Evolutionary conservation across 202 grass and related monocot genomes (phyloP).

Genomic region (Schoenoplectus tabernaemontani): DNA sequence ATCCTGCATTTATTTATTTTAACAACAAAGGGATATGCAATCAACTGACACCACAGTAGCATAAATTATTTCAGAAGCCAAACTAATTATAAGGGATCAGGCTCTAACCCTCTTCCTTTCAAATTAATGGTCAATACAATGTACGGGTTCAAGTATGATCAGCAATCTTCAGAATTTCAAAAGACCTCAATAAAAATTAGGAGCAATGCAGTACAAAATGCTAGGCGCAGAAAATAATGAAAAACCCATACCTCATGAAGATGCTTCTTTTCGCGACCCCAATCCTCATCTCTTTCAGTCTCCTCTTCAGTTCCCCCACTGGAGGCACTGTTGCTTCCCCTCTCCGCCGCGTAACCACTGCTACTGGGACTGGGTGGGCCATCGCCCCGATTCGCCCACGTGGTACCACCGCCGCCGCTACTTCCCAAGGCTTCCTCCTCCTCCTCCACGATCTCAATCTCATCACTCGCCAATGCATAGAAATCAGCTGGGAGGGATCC

Average conservation of each 20-base stretch:
- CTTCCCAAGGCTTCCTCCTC: conserved; percentile 42
- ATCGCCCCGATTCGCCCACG: conserved; percentile 35
- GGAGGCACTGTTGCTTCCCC: conserved; percentile 60
- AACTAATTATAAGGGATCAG: background rate
- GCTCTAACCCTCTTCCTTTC: background rate
- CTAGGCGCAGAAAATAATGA: too few relatives aligned
- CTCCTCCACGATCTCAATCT: conserved; percentile 49
- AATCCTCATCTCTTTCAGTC: conserved; percentile 23
- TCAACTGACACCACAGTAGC: background rate
- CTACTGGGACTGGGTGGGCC: conserved; percentile 65
- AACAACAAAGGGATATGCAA: background rate
- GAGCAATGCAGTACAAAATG: background rate
- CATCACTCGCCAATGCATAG: conserved; percentile 13
- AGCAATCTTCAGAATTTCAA: too few relatives aligned
- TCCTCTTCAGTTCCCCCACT: conserved; percentile 51
- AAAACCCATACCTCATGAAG: conserved; percentile 47
- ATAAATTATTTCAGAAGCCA: background rate
- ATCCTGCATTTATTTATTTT: conserved; percentile 45
- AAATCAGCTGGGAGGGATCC: conserved; percentile 55
- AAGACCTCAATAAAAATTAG: background rate
- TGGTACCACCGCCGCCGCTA: conserved; percentile 21
- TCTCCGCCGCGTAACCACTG: conserved; percentile 79
- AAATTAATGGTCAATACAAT: background rate
- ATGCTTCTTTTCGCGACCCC: conserved; percentile 57
- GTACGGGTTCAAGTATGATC: background rate